Percentiles rank a stretch among this genome's conserved stretches.
These are phyloP conservation scores for Lepidium campestre DNA, from an alignment of 441 rosid genomes.

Conservation along the genomic window DNA sequence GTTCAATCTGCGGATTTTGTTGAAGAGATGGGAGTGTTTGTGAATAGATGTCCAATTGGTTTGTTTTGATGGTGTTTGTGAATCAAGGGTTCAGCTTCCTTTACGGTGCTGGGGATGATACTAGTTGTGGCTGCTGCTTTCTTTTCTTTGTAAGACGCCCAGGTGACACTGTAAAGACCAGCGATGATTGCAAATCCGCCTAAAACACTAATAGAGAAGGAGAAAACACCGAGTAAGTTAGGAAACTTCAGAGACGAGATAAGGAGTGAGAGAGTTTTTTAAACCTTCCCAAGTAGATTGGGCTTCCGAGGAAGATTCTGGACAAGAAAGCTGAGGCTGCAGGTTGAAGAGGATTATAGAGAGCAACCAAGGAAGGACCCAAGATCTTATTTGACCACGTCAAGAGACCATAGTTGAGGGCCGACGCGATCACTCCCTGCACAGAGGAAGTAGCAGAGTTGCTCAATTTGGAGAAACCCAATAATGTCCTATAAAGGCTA, in stretches of 20 bases:
- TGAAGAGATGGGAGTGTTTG: slow-evolving; percentile 15
- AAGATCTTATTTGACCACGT: slow-evolving; percentile 98
- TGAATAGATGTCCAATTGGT: slow-evolving; percentile 22
- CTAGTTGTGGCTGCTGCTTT: slow-evolving; percentile 23
- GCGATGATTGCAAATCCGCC: slow-evolving; percentile 83
- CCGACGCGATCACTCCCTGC: slow-evolving; percentile 85
- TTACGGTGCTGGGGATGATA: slow-evolving; percentile 31
- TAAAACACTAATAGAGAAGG: slow-evolving; percentile 42
- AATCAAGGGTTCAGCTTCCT: slow-evolving; percentile 50
- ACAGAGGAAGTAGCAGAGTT: neutral
- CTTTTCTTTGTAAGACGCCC: slow-evolving; percentile 80
- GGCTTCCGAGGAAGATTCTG: slow-evolving; percentile 87
- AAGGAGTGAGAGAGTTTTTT: neutral
- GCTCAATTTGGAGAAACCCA: neutral
- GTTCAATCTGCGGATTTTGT: slow-evolving; percentile 24
- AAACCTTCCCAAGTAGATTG: slow-evolving; percentile 97
- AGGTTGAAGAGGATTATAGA: slow-evolving; percentile 97
- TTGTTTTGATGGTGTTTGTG: slow-evolving; percentile 39
- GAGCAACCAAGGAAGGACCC: slow-evolving; percentile 96
- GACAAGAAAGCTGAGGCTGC: slow-evolving; percentile 87
- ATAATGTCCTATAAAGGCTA: neutral
- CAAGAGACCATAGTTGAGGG: slow-evolving; percentile 83
- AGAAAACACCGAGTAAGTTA: slow-evolving; percentile 21
- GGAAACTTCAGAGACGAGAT: neutral
- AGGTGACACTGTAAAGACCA: slow-evolving; percentile 89